Conservation (phyloP, 148 eudicot genomes). For the Rhododendron henanense region DNA sequence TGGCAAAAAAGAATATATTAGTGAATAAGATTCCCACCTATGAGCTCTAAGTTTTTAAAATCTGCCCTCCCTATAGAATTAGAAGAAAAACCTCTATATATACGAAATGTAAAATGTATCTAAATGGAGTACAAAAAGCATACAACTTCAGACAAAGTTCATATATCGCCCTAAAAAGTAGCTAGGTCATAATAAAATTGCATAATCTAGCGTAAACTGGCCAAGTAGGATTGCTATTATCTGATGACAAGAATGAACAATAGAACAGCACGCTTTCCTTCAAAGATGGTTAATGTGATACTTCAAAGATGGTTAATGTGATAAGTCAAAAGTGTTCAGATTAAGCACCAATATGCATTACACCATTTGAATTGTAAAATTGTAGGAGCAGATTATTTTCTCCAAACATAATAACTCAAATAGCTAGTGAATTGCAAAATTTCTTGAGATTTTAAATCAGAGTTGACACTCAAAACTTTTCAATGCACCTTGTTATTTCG, state of each 20-base stretch:
- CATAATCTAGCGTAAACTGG: background rate
- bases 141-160: background rate
- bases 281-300: background rate
- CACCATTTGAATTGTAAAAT: background rate
- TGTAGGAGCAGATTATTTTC: constrained; percentile 2
- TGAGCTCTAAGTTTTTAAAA: background rate
- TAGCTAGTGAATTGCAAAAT: background rate
- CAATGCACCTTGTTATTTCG: constrained; percentile 78
- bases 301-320: too few species aligned
- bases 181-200: background rate
- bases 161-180: background rate
- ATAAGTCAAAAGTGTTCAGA: background rate
- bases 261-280: background rate
- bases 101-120: too few species aligned
- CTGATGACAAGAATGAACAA: background rate
- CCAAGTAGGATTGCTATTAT: background rate
- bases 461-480: background rate
- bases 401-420: background rate
- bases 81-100: background rate
- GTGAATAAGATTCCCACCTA: background rate
- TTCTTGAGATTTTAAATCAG: background rate
- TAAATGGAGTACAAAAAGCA: background rate
- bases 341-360: background rate
- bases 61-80: background rate
- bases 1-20: background rate